Evolutionary conservation across 345 rosid species (phyloP).

Genomic region (Ailanthus altissimus): DNA sequence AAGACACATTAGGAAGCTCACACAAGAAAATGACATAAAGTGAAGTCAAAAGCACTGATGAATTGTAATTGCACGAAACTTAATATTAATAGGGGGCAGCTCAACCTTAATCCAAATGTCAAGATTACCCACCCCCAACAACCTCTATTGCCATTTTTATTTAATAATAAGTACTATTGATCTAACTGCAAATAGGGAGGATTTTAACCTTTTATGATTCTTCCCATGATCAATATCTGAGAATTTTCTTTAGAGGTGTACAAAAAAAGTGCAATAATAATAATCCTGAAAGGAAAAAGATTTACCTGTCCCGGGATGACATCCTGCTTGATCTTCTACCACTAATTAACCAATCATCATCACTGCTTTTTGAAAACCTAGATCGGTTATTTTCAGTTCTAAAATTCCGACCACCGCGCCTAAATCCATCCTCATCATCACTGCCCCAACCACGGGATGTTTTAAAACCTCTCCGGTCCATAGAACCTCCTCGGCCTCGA

Average conservation of each 20-base stretch:
- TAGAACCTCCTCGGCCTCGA: constrained; percentile 44
- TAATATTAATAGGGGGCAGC: too few species aligned
- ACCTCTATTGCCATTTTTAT: too few species aligned
- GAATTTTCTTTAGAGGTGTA: not conserved
- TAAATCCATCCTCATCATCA: constrained; percentile 50
- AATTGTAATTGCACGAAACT: too few species aligned
- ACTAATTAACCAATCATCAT: constrained; percentile 78
- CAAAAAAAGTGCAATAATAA: too few species aligned
- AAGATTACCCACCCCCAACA: too few species aligned
- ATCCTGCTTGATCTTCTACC: constrained; percentile 62
- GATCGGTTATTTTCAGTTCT: constrained; percentile 51
- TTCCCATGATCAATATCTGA: not conserved
- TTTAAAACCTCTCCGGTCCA: constrained; percentile 46
- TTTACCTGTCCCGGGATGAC: constrained; percentile 60
- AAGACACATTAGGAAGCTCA: not conserved
- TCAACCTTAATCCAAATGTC: too few species aligned
- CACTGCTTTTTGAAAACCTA: constrained; percentile 50
- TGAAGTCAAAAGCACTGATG: too few species aligned
- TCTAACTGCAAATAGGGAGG: too few species aligned
- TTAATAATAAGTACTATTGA: too few species aligned
- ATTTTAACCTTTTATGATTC: not conserved
- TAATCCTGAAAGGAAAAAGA: not conserved
- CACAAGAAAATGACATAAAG: not conserved
- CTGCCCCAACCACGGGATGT: constrained; percentile 62
- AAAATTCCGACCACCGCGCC: constrained; percentile 60